These are phyloP conservation scores for Podosphaera fusca DNA, from an alignment of 2,329 filamentous ascomycete genomes.

Conservation along the genomic window DNA sequence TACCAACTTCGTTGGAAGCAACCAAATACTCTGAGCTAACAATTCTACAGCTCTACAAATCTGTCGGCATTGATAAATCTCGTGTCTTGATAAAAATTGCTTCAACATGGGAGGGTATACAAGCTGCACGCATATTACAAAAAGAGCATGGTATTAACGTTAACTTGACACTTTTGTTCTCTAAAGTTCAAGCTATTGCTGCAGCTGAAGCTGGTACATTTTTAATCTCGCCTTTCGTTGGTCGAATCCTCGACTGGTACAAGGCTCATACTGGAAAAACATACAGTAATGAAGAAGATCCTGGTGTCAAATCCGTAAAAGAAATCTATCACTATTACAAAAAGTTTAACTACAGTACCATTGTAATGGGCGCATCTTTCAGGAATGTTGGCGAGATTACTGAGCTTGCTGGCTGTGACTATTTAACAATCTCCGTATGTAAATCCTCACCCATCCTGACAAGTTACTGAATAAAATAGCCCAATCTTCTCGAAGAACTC, in stretches of 20 bases:
- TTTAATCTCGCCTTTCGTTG: slow-evolving; percentile 98
- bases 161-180: slow-evolving; percentile 99
- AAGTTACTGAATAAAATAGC: slow-evolving; percentile 17
- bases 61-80: slow-evolving; percentile 75
- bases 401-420: slow-evolving; percentile 93
- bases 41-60: slow-evolving; percentile 61
- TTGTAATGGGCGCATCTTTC: slow-evolving; percentile 99
- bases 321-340: slow-evolving; percentile 99
- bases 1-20: neutral
- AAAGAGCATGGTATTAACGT: slow-evolving; percentile 88
- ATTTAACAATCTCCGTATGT: slow-evolving; percentile 86
- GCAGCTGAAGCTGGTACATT: slow-evolving; percentile 86
- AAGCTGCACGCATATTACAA: slow-evolving; percentile 93
- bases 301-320: slow-evolving; percentile 85
- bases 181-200: slow-evolving; percentile 76
- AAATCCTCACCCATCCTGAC: neutral
- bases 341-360: slow-evolving; percentile 97
- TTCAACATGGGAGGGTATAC: slow-evolving; percentile 98
- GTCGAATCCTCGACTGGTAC: slow-evolving; percentile 98
- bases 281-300: slow-evolving; percentile 74
- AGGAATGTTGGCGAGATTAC: slow-evolving; percentile 90
- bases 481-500: slow-evolving; percentile 82
- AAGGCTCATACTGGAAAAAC: slow-evolving; percentile 91
- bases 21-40: neutral
- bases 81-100: slow-evolving; percentile 97